Conservation (phyloP, 169 alveolate species). For the Eimeria acervulina region DNA sequence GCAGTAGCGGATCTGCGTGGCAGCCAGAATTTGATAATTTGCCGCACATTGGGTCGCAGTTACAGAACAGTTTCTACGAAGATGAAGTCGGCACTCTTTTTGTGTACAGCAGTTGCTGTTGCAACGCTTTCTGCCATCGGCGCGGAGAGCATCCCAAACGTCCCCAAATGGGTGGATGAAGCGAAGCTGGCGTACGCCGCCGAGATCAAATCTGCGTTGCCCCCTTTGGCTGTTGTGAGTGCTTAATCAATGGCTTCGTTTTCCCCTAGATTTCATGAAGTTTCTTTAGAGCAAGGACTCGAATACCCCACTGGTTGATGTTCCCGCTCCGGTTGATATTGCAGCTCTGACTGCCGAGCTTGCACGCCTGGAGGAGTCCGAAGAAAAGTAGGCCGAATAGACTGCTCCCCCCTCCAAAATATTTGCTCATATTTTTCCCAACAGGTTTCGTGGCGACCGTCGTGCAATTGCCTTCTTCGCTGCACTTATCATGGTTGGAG, state of each 20-base stretch:
- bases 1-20: neutral
- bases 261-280: neutral
- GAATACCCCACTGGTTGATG: neutral
- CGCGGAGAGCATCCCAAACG: slow-evolving; percentile 18
- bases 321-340: slow-evolving; percentile 37
- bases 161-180: slow-evolving; percentile 67
- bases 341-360: slow-evolving; percentile 76
- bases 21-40: slow-evolving; percentile 13
- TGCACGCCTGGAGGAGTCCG: slow-evolving; percentile 69
- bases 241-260: neutral
- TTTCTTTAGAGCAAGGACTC: neutral
- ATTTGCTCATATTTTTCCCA: neutral
- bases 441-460: slow-evolving; percentile 64
- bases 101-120: slow-evolving; percentile 67
- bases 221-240: slow-evolving; percentile 1
- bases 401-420: neutral
- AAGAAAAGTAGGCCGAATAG: slow-evolving; percentile 23
- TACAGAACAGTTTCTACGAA: slow-evolving; percentile 17
- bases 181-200: slow-evolving; percentile 73
- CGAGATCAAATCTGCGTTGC: slow-evolving; percentile 40
- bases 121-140: slow-evolving; percentile 47
- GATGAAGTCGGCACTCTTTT: slow-evolving; percentile 47
- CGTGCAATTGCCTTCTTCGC: slow-evolving; percentile 68
- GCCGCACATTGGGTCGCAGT: neutral
- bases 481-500: slow-evolving; percentile 65